A percentile compares a stretch with the other conserved stretches of the same genome.
phyloP scores from a whole-genome alignment of 2,329 filamentous ascomycete species.

The Alternaria arborescens region DNA sequence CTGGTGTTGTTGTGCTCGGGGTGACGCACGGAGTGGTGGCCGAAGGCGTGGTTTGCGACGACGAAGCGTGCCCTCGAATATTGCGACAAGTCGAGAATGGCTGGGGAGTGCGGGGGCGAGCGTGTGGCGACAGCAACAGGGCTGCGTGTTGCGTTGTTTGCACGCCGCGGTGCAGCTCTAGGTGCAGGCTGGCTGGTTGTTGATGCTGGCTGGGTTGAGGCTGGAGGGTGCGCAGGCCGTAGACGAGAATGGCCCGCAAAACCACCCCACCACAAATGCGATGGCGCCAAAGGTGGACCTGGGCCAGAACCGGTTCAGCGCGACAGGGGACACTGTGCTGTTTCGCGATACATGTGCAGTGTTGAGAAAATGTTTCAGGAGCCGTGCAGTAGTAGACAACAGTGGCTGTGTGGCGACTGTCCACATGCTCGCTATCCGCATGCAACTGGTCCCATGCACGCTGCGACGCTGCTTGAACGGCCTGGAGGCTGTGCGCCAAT shows the following conservation, averaged over 20 bases:
- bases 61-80: constrained; percentile 5
- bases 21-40: constrained; percentile 5
- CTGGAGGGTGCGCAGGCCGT: constrained; percentile 17
- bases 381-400: constrained; percentile 25
- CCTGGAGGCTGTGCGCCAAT: constrained; percentile 38
- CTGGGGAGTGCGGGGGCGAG: constrained; percentile 23
- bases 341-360: constrained; percentile 13
- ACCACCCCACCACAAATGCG: constrained; percentile 36
- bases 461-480: constrained; percentile 22
- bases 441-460: constrained; percentile 32
- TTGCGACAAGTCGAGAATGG: constrained; percentile 19
- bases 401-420: constrained; percentile 46
- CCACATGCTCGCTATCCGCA: constrained; percentile 33
- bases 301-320: constrained; percentile 23
- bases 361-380: constrained; percentile 40
- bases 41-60: constrained; percentile 4
- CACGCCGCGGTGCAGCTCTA: constrained; percentile 34
- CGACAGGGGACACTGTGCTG: constrained; percentile 17
- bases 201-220: constrained; percentile 16
- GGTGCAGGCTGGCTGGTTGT: constrained; percentile 12
- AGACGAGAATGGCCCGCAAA: constrained; percentile 13
- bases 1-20: constrained; percentile 12
- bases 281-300: constrained; percentile 12
- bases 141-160: constrained; percentile 42
- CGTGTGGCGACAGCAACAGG: constrained; percentile 36